Evolutionary conservation across 2,329 filamentous ascomycete genomes (phyloP).

Genomic region (Colletotrichum chrysophilum): DNA sequence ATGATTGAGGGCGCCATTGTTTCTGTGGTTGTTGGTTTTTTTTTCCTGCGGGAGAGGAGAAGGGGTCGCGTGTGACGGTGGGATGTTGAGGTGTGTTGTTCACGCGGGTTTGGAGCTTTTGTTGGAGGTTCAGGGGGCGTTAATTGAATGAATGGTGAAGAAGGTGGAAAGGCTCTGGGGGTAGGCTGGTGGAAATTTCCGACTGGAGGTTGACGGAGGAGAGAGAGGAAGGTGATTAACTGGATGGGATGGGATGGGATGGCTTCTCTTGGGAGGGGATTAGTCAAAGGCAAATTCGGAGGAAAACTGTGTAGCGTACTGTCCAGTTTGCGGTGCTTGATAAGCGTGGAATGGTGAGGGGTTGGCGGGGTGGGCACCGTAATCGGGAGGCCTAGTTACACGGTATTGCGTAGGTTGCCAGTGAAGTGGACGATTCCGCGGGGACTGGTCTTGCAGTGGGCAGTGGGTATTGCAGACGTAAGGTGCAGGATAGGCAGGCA

Average conservation of each 20-base stretch:
- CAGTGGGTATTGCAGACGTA: background rate
- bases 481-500: background rate
- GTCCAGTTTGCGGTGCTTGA: conserved; percentile 10
- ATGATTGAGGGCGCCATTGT: conserved; percentile 58
- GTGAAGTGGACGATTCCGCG: background rate
- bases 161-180: background rate
- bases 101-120: background rate
- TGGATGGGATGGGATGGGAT: background rate
- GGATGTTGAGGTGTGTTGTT: background rate
- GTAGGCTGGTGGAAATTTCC: background rate
- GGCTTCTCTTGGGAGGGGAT: background rate
- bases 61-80: background rate
- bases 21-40: background rate
- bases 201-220: background rate
- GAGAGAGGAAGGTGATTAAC: background rate
- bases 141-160: background rate
- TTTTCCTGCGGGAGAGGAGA: background rate
- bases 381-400: background rate
- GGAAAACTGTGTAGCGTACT: conserved; percentile 13
- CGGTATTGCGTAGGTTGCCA: conserved; percentile 3
- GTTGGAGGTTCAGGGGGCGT: background rate
- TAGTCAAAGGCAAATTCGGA: conserved; percentile 11
- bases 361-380: conserved; percentile 20
- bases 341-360: conserved; percentile 20
- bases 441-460: background rate